Percentiles rank a stretch among this genome's conserved stretches.
Evolutionary conservation across 768 basidiomycete genomes (phyloP).

Genomic region (Floccularia luteovirens): DNA sequence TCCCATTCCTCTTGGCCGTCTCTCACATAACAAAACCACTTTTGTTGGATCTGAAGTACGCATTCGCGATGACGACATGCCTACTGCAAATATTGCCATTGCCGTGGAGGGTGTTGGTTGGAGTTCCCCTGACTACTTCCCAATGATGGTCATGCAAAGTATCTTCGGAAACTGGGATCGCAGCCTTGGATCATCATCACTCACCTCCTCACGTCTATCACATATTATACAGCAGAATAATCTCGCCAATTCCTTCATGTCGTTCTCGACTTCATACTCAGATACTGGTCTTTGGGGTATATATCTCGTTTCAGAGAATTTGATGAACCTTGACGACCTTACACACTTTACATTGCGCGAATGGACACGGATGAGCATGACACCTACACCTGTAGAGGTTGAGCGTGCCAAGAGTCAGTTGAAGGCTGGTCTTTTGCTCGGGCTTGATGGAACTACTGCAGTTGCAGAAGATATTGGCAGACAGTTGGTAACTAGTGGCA

Average conservation of each 20-base stretch:
- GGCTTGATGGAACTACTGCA: conserved; percentile 93
- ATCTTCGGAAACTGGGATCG: conserved; percentile 99
- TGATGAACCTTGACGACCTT: conserved; percentile 89
- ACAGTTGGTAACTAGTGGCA: conserved; percentile 92
- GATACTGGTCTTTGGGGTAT: conserved; percentile 99
- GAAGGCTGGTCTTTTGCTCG: conserved; percentile 87
- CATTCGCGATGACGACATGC: conserved; percentile 85
- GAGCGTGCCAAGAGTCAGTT: conserved; percentile 98
- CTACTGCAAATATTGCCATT: conserved; percentile 89
- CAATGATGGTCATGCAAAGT: conserved; percentile 97
- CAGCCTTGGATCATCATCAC: conserved; percentile 81
- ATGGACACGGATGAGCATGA: conserved; percentile 92
- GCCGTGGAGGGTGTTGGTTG: conserved; percentile 98
- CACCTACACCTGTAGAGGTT: conserved; percentile 79
- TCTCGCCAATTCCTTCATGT: conserved; percentile 99
- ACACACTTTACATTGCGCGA: conserved; percentile 91
- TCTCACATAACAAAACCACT: conserved; percentile 64
- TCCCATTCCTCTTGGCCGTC: conserved; percentile 83
- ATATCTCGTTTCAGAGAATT: conserved; percentile 93
- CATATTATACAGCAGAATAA: conserved; percentile 88
- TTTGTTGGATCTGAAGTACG: conserved; percentile 96
- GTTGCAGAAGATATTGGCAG: conserved; percentile 98
- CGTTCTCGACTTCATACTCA: conserved; percentile 97
- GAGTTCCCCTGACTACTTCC: conserved; percentile 98
- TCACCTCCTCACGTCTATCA: conserved; percentile 86